phyloP scores from a whole-genome alignment of 108 stramenopile species.

The Nitzschia sp. region DNA sequence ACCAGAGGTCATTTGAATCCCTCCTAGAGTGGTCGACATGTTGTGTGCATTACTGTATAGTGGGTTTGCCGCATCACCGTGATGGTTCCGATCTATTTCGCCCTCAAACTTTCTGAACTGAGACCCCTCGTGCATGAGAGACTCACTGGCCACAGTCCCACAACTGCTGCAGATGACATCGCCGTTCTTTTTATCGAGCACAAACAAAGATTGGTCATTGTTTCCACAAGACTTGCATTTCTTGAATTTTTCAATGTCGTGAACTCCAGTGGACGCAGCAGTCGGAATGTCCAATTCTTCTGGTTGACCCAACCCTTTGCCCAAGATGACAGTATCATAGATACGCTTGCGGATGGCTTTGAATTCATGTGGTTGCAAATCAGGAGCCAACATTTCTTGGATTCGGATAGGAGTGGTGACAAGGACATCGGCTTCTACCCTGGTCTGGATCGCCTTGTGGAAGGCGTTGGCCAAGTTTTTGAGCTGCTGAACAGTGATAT shows the following conservation, averaged over 20 bases:
- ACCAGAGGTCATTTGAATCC: slow-evolving; percentile 57
- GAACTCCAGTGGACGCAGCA: slow-evolving; percentile 39
- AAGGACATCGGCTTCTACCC: slow-evolving; percentile 75
- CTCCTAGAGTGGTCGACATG: slow-evolving; percentile 74
- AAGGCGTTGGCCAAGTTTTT: slow-evolving; percentile 31
- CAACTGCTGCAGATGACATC: slow-evolving; percentile 82
- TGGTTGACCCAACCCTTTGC: slow-evolving; percentile 58
- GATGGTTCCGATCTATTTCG: slow-evolving; percentile 88
- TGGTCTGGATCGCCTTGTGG: slow-evolving; percentile 35
- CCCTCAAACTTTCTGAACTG: slow-evolving; percentile 89
- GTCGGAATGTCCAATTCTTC: slow-evolving; percentile 50
- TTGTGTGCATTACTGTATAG: slow-evolving; percentile 79
- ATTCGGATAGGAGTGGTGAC: slow-evolving; percentile 80
- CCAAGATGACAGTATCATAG: slow-evolving; percentile 80
- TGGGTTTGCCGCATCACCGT: slow-evolving; percentile 82
- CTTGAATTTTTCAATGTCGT: slow-evolving; percentile 62
- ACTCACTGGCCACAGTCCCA: slow-evolving; percentile 80
- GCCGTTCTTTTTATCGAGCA: slow-evolving; percentile 82
- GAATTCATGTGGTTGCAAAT: slow-evolving; percentile 61
- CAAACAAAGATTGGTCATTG: slow-evolving; percentile 78
- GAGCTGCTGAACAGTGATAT: slow-evolving; percentile 17
- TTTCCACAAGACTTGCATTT: slow-evolving; percentile 80
- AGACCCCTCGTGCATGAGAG: slow-evolving; percentile 84
- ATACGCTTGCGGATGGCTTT: slow-evolving; percentile 67
- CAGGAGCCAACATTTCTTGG: slow-evolving; percentile 69